phyloP scores from a whole-genome alignment of 2,329 filamentous ascomycete species.

The Neonectria hederae region DNA sequence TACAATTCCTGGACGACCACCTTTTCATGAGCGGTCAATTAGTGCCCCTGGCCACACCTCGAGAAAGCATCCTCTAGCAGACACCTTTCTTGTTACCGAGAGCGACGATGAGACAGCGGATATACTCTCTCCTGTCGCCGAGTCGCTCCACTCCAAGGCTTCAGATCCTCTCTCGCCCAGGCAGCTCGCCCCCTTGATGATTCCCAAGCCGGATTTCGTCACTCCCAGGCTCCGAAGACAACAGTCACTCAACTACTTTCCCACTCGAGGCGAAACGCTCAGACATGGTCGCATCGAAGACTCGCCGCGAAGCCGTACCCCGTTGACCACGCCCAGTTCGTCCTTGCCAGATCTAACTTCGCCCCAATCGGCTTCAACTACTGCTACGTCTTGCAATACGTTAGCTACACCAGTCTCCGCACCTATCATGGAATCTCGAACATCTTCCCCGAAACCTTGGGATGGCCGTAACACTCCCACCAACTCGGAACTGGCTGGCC shows the following conservation, averaged over 20 bases:
- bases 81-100: conserved; percentile 39
- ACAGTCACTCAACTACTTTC: conserved; percentile 56
- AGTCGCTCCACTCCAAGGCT: conserved; percentile 33
- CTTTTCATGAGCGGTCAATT: conserved; percentile 71
- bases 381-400: conserved; percentile 50
- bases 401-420: conserved; percentile 62
- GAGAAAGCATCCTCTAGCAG: conserved; percentile 51
- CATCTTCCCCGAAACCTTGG: conserved; percentile 57
- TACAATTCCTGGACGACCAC: conserved; percentile 72
- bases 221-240: conserved; percentile 43
- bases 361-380: conserved; percentile 55
- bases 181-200: conserved; percentile 65
- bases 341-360: conserved; percentile 52
- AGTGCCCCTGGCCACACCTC: conserved; percentile 66
- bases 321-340: conserved; percentile 47
- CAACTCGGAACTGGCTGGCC: conserved; percentile 24
- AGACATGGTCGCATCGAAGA: conserved; percentile 56
- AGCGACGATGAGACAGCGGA: conserved; percentile 39
- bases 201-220: conserved; percentile 51
- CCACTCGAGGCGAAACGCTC: conserved; percentile 55
- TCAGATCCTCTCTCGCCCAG: conserved; percentile 60
- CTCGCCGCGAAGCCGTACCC: conserved; percentile 57
- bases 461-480: conserved; percentile 47
- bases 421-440: conserved; percentile 52
- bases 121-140: conserved; percentile 35